These are phyloP conservation scores for Suhomyces faveliae DNA, from an alignment of 805 yeast genomes.

Conservation along the genomic window DNA sequence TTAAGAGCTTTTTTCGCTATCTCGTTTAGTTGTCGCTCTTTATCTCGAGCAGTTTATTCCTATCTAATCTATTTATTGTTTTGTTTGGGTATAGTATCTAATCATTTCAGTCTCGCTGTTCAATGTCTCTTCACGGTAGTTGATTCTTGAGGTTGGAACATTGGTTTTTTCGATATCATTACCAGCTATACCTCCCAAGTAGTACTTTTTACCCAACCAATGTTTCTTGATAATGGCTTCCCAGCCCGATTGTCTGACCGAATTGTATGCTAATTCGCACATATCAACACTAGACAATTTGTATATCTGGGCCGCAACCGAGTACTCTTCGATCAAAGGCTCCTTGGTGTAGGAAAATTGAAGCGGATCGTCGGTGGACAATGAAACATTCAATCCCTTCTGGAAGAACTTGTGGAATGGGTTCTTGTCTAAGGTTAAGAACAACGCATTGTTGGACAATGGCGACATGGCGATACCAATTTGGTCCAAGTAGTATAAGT, in stretches of 20 bases:
- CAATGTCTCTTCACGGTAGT: conserved; percentile 80
- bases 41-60: not conserved
- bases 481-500: conserved; percentile 89
- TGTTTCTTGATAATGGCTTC: conserved; percentile 82
- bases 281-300: conserved; percentile 92
- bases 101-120: conserved; percentile 68
- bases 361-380: conserved; percentile 96
- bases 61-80: not conserved
- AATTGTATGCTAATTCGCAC: conserved; percentile 94
- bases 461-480: conserved; percentile 99
- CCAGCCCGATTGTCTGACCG: conserved; percentile 93
- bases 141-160: conserved; percentile 85
- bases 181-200: conserved; percentile 63
- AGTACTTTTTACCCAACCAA: conserved; percentile 80
- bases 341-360: conserved; percentile 97
- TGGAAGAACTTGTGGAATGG: conserved; percentile 91
- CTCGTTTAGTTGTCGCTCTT: too few species aligned
- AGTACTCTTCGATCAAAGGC: conserved; percentile 94
- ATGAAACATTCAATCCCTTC: conserved; percentile 89
- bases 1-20: too few species aligned
- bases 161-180: conserved; percentile 92
- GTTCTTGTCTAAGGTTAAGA: conserved; percentile 93
- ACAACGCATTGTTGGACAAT: conserved; percentile 90
- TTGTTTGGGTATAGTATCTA: conserved; percentile 47
- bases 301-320: conserved; percentile 97